These are phyloP conservation scores for Simplicillium aogashimaense DNA, from an alignment of 2,329 filamentous ascomycete species.

Conservation along the genomic window DNA sequence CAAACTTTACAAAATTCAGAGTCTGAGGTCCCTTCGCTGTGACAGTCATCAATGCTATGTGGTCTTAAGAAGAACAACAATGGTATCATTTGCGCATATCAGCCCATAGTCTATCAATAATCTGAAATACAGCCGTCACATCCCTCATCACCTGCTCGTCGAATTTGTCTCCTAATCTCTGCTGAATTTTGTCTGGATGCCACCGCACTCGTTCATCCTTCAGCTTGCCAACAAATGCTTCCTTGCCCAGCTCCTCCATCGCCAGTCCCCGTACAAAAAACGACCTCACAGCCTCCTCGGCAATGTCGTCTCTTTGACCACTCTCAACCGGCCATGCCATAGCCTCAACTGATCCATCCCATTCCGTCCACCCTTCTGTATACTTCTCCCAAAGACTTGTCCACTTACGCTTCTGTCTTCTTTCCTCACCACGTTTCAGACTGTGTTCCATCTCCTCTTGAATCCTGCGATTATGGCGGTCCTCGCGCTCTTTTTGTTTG, in stretches of 20 bases:
- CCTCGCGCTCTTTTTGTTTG: slow-evolving; percentile 39
- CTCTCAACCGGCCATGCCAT: slow-evolving; percentile 66
- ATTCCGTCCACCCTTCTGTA: slow-evolving; percentile 47
- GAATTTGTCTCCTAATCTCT: slow-evolving; percentile 66
- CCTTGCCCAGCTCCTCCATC: slow-evolving; percentile 31
- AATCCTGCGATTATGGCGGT: slow-evolving; percentile 39
- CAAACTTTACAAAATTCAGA: no score
- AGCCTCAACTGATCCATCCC: slow-evolving; percentile 30
- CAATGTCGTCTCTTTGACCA: slow-evolving; percentile 43
- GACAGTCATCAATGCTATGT: no score
- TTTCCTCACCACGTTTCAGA: slow-evolving; percentile 55
- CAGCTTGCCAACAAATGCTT: slow-evolving; percentile 40
- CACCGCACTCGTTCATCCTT: slow-evolving; percentile 84
- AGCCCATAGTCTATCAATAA: slow-evolving; percentile 73
- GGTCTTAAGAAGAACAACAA: no score
- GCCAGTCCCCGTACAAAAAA: slow-evolving; percentile 53
- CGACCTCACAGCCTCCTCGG: slow-evolving; percentile 48
- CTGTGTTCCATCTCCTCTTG: slow-evolving; percentile 59
- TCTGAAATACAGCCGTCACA: slow-evolving; percentile 87
- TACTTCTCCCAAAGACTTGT: slow-evolving; percentile 57
- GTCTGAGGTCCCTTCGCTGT: no score
- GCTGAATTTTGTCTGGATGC: slow-evolving; percentile 98
- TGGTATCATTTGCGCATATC: slow-evolving; percentile 40
- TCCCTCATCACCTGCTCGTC: slow-evolving; percentile 63
- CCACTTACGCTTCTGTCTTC: slow-evolving; percentile 45